A percentile compares a stretch with the other conserved stretches of the same genome.
These are phyloP conservation scores for Kwoniella dendrophila DNA, from an alignment of 768 basidiomycete genomes.

Conservation along the genomic window DNA sequence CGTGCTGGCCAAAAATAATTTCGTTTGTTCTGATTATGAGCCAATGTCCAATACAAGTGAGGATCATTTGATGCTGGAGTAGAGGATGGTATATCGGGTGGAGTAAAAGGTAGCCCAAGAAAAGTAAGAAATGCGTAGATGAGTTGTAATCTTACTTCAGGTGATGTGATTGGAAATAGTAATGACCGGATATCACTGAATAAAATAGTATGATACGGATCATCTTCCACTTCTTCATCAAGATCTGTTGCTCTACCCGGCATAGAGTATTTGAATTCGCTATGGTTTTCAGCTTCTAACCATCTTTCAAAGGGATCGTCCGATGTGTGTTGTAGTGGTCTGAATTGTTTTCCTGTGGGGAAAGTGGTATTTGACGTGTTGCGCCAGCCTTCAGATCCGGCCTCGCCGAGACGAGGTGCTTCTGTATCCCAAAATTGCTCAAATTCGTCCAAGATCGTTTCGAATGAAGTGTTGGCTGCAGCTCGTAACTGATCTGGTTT, in stretches of 20 bases:
- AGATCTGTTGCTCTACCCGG: constrained; percentile 48
- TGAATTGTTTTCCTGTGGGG: not conserved
- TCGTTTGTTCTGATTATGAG: constrained; percentile 23
- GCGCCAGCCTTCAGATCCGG: constrained; percentile 53
- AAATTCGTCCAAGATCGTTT: constrained; percentile 40
- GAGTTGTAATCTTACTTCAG: constrained; percentile 52
- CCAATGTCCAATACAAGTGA: constrained; percentile 43
- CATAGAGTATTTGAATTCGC: constrained; percentile 10
- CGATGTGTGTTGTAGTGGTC: constrained; percentile 1
- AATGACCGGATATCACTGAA: constrained; percentile 56
- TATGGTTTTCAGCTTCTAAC: constrained; percentile 43
- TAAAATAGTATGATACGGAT: constrained; percentile 57
- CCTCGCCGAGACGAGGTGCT: constrained; percentile 25
- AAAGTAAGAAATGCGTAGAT: constrained; percentile 56
- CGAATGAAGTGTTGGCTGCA: constrained; percentile 14
- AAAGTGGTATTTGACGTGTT: not conserved
- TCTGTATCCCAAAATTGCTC: constrained; percentile 58
- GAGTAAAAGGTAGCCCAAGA: constrained; percentile 55
- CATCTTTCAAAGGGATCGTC: constrained; percentile 51
- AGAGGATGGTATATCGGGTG: constrained; percentile 54
- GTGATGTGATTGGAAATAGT: constrained; percentile 51
- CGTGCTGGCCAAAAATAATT: constrained; percentile 36
- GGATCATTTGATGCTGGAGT: constrained; percentile 51
- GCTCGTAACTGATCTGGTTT: constrained; percentile 41
- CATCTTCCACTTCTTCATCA: constrained; percentile 53